Percentiles rank a stretch among this genome's conserved stretches.
phyloP scores from a whole-genome alignment of 371 early-diverging fungal species.

The Mucor mucedo region DNA sequence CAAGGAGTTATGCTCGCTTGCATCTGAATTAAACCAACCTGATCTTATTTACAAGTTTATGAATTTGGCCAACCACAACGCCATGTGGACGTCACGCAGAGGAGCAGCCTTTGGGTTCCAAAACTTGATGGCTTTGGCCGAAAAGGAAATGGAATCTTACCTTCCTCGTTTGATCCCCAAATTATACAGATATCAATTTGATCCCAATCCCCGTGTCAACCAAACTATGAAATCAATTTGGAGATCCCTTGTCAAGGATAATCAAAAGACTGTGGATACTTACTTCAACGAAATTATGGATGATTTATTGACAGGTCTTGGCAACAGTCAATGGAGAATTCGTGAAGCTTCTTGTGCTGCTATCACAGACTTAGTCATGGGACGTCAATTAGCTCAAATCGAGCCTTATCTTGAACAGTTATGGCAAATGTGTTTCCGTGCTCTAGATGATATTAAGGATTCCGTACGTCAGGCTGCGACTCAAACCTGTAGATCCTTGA shows the following conservation, averaged over 20 bases:
- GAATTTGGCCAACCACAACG: conserved; percentile 89
- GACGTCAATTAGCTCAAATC: conserved; percentile 69
- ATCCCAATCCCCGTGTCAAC: conserved; percentile 86
- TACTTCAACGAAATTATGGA: conserved; percentile 83
- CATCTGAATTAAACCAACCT: conserved; percentile 92
- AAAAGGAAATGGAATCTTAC: conserved; percentile 79
- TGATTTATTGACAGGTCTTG: conserved; percentile 77
- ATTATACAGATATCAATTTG: conserved; percentile 86
- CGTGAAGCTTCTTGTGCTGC: conserved; percentile 84
- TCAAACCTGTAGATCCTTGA: conserved; percentile 77
- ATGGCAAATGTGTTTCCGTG: conserved; percentile 91
- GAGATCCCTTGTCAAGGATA: conserved; percentile 80
- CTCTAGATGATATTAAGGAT: conserved; percentile 93
- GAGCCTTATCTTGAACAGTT: conserved; percentile 77
- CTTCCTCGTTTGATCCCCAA: conserved; percentile 80
- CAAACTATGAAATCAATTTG: conserved; percentile 91
- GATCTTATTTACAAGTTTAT: conserved; percentile 95
- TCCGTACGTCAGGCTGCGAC: conserved; percentile 88
- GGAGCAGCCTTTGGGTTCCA: conserved; percentile 91
- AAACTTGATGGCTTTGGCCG: conserved; percentile 78
- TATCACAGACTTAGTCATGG: conserved; percentile 79
- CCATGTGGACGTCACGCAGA: conserved; percentile 89
- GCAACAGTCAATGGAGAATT: conserved; percentile 86
- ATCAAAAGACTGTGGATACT: conserved; percentile 76
- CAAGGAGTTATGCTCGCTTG: conserved; percentile 84